These are phyloP conservation scores for Thalassiosira livingstoniorum DNA, from an alignment of 352 stramenopile genomes.

Conservation along the genomic window DNA sequence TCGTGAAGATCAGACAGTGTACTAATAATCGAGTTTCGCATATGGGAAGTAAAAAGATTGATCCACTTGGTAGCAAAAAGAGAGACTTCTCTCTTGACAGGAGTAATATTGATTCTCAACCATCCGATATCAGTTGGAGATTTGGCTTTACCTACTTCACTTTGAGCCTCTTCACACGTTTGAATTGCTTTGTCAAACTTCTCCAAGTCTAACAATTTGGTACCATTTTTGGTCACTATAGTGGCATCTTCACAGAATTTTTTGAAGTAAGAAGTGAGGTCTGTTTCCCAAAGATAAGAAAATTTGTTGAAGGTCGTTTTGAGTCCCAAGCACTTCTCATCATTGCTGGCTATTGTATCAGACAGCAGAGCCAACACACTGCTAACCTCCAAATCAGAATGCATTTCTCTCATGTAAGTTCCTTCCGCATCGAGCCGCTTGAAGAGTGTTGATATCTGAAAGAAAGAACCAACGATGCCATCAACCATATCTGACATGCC, in stretches of 20 bases:
- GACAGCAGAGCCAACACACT: conserved; percentile 93
- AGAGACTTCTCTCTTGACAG: conserved; percentile 96
- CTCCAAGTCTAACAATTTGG: conserved; percentile 91
- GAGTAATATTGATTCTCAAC: conserved; percentile 96
- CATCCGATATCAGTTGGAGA: conserved; percentile 95
- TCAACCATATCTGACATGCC: conserved; percentile 94
- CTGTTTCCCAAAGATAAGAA: conserved; percentile 95
- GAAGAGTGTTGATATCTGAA: conserved; percentile 94
- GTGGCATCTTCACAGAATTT: conserved; percentile 90
- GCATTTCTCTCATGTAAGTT: conserved; percentile 97
- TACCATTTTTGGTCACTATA: conserved; percentile 86
- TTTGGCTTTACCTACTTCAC: conserved; percentile 90
- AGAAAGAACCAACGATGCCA: conserved; percentile 96
- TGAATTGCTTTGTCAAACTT: conserved; percentile 96
- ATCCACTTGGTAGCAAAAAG: conserved; percentile 97
- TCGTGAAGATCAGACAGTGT: conserved; percentile 87
- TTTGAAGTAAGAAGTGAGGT: conserved; percentile 92
- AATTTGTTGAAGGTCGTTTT: conserved; percentile 95
- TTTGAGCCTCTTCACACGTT: conserved; percentile 94
- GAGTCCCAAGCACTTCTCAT: conserved; percentile 92
- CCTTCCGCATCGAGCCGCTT: conserved; percentile 96
- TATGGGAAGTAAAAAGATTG: conserved; percentile 94
- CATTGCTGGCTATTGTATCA: conserved; percentile 92
- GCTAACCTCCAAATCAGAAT: conserved; percentile 95
- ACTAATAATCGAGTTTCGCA: conserved; percentile 91